Evolutionary conservation across 177 flowering plant genomes (phyloP).

Genomic region (Vitis hybrid): DNA sequence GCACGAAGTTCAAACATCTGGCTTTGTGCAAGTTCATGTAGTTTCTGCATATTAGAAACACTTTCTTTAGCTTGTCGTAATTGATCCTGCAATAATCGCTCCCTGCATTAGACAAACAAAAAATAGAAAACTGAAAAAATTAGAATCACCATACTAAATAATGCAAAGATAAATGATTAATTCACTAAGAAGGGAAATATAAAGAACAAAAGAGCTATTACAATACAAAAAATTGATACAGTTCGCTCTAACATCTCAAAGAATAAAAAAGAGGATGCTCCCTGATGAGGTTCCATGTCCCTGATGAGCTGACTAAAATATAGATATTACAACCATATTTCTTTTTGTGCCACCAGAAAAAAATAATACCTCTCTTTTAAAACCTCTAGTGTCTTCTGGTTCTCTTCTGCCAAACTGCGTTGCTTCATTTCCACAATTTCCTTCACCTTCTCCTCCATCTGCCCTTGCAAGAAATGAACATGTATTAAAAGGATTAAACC

Average conservation of each 20-base stretch:
- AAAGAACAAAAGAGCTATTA: no score
- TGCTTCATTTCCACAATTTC: constrained; percentile 97
- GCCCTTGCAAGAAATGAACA: constrained; percentile 10
- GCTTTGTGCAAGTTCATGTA: constrained; percentile 96
- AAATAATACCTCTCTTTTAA: constrained; percentile 80
- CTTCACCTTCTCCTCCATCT: constrained; percentile 99
- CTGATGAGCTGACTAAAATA: neutral
- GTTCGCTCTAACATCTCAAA: no score
- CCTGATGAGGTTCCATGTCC: neutral
- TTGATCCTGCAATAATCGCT: constrained; percentile 84
- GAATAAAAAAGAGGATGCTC: no score
- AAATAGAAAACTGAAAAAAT: no score
- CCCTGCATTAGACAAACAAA: constrained; percentile 50
- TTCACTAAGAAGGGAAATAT: no score
- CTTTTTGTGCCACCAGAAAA: constrained; percentile 7
- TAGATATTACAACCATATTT: neutral
- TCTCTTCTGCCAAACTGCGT: constrained; percentile 96
- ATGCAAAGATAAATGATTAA: no score
- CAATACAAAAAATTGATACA: no score
- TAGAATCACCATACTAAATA: no score
- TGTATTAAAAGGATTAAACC: neutral
- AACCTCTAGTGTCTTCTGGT: constrained; percentile 89
- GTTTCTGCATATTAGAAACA: constrained; percentile 86
- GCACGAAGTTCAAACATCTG: constrained; percentile 94
- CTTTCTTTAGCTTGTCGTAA: constrained; percentile 90